These are phyloP conservation scores for Volvox carteri DNA, from an alignment of 163 green algal genomes.

Conservation along the genomic window DNA sequence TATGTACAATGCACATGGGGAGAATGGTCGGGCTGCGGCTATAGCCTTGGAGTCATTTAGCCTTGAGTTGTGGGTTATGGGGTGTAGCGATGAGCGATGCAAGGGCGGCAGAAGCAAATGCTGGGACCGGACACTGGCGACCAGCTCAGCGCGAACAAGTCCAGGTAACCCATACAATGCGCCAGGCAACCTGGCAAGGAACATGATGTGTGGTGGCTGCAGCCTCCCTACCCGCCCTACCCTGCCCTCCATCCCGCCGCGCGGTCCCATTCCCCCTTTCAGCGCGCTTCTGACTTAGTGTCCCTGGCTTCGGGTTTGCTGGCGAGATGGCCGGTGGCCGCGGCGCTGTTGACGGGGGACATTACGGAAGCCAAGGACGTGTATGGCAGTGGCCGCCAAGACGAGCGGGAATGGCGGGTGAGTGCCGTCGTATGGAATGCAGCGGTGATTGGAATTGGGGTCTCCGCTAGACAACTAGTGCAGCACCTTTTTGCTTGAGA, in stretches of 20 bases:
- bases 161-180: too few species aligned
- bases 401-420: conserved; percentile 79
- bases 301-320: not conserved
- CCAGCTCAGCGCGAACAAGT: too few species aligned
- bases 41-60: not conserved
- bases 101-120: too few species aligned
- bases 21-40: too few species aligned
- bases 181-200: not conserved
- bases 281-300: conserved; percentile 16
- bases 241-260: not conserved
- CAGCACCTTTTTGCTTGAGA: too few species aligned
- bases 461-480: too few species aligned
- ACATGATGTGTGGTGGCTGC: not conserved
- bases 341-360: conserved; percentile 80
- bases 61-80: too few species aligned
- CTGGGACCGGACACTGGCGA: too few species aligned
- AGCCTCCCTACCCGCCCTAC: not conserved
- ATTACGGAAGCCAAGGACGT: conserved; percentile 80
- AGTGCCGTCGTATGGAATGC: conserved; percentile 49
- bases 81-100: too few species aligned
- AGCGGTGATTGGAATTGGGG: not conserved
- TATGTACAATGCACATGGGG: conserved; percentile 23
- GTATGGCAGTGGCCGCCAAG: conserved; percentile 67
- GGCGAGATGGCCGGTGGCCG: conserved; percentile 45
- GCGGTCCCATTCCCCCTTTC: too few species aligned